Percentiles rank a stretch among this genome's conserved stretches.
phyloP scores from a whole-genome alignment of 768 basidiomycete genomes.

The Boletales sp. region DNA sequence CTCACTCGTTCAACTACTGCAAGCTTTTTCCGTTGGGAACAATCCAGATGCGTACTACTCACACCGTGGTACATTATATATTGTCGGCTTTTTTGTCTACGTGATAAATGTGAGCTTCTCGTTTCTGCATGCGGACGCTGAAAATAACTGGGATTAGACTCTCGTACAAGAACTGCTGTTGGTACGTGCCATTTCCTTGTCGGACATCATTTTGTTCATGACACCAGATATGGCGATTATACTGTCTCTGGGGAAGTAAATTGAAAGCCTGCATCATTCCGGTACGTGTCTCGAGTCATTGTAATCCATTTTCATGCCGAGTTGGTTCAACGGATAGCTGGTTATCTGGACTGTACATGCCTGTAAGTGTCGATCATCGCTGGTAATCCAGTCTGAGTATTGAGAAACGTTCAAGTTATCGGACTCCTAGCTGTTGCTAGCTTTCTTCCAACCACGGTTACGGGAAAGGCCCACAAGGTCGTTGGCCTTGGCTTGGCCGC shows the following conservation, averaged over 20 bases:
- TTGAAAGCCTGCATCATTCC: slow-evolving; percentile 12
- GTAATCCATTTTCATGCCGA: background rate
- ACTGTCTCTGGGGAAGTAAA: slow-evolving; percentile 12
- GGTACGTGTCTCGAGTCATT: slow-evolving; percentile 2
- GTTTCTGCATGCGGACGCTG: background rate
- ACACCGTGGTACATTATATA: slow-evolving; percentile 1
- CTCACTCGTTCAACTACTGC: slow-evolving; percentile 11
- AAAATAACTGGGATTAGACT: slow-evolving; percentile 3
- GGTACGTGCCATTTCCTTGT: slow-evolving; percentile 1
- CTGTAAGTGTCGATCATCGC: slow-evolving; percentile 9
- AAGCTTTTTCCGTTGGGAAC: slow-evolving; percentile 10
- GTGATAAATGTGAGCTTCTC: slow-evolving; percentile 15
- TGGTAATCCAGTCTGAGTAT: background rate
- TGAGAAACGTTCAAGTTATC: slow-evolving; percentile 1
- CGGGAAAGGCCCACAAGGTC: background rate
- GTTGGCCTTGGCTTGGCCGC: slow-evolving; percentile 9
- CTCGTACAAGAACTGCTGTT: slow-evolving; percentile 18
- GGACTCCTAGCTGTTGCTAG: slow-evolving; percentile 14
- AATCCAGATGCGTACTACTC: slow-evolving; percentile 8
- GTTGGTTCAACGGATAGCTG: slow-evolving; percentile 3
- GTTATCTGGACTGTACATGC: slow-evolving; percentile 15
- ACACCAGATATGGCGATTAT: slow-evolving; percentile 21
- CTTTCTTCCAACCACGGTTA: slow-evolving; percentile 12
- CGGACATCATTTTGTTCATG: background rate
- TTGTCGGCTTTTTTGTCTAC: slow-evolving; percentile 18